These are phyloP conservation scores for Leishmania major DNA, from an alignment of 208 protist genomes.

Conservation along the genomic window DNA sequence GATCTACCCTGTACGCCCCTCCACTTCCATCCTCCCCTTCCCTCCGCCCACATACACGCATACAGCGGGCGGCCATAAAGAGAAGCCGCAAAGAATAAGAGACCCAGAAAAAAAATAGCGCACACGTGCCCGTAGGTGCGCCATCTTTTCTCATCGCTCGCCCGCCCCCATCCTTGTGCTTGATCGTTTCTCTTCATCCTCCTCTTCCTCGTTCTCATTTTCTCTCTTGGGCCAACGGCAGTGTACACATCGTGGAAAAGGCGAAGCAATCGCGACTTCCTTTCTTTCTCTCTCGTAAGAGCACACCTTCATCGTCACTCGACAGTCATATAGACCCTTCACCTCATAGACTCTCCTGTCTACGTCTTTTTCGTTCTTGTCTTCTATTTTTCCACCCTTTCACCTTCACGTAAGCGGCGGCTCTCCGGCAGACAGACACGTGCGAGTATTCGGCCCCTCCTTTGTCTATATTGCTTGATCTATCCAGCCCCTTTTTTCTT, in stretches of 20 bases:
- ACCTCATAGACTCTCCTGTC: constrained; percentile 1
- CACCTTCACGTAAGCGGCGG: not conserved
- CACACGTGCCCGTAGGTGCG: not conserved
- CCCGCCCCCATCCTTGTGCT: not conserved
- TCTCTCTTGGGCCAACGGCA: not conserved
- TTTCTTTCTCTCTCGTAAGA: not conserved
- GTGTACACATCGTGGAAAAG: not conserved
- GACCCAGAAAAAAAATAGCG: not conserved
- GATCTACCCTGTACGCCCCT: not conserved
- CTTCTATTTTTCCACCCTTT: not conserved
- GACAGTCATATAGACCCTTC: not conserved
- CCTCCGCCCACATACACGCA: not conserved
- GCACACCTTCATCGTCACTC: not conserved
- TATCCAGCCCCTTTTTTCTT: not conserved
- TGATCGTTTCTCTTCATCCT: not conserved
- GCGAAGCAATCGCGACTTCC: not conserved
- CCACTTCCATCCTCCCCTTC: not conserved
- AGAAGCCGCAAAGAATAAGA: not conserved
- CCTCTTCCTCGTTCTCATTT: not conserved
- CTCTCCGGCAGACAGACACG: not conserved
- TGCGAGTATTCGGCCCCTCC: not conserved
- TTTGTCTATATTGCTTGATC: not conserved
- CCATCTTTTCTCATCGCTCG: not conserved
- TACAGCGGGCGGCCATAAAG: not conserved
- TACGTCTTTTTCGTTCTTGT: not conserved